Conservation (phyloP, 2,329 filamentous ascomycete species). For the Monosporascus ibericus region DNA sequence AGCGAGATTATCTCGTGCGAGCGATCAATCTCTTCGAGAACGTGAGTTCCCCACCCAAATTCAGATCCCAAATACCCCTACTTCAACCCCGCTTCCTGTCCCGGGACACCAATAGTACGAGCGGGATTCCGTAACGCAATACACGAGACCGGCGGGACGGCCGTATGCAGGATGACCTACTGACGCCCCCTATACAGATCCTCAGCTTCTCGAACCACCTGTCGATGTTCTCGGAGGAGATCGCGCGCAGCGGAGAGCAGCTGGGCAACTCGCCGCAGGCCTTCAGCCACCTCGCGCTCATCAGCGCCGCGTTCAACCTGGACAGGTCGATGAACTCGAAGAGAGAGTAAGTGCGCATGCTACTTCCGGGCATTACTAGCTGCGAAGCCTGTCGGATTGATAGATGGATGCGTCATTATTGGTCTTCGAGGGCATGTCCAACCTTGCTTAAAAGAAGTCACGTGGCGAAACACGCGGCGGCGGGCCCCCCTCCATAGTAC, state of each 20-base stretch:
- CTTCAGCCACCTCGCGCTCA: slow-evolving; percentile 69
- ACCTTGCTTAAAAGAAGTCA: too few species aligned
- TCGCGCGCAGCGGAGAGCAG: slow-evolving; percentile 68
- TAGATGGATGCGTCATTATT: too few species aligned
- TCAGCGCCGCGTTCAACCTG: slow-evolving; percentile 73
- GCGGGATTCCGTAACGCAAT: background rate
- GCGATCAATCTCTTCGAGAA: slow-evolving; percentile 71
- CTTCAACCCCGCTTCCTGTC: background rate
- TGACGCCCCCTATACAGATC: slow-evolving; percentile 33
- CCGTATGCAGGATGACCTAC: background rate
- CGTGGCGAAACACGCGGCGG: too few species aligned
- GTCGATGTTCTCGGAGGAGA: slow-evolving; percentile 75
- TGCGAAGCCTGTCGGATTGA: too few species aligned
- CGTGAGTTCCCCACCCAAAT: background rate
- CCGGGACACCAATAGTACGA: background rate
- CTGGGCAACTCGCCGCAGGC: slow-evolving; percentile 75
- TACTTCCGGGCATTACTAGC: too few species aligned
- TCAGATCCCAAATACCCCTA: background rate
- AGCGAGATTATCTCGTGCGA: slow-evolving; percentile 54
- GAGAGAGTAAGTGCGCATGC: too few species aligned
- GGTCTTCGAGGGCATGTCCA: too few species aligned
- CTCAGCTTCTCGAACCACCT: slow-evolving; percentile 71
- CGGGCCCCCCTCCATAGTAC: too few species aligned
- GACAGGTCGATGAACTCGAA: slow-evolving; percentile 38
- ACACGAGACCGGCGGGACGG: background rate